Conservation (phyloP, 2,329 filamentous ascomycete genomes). For the Tolypocladium tropicale region DNA sequence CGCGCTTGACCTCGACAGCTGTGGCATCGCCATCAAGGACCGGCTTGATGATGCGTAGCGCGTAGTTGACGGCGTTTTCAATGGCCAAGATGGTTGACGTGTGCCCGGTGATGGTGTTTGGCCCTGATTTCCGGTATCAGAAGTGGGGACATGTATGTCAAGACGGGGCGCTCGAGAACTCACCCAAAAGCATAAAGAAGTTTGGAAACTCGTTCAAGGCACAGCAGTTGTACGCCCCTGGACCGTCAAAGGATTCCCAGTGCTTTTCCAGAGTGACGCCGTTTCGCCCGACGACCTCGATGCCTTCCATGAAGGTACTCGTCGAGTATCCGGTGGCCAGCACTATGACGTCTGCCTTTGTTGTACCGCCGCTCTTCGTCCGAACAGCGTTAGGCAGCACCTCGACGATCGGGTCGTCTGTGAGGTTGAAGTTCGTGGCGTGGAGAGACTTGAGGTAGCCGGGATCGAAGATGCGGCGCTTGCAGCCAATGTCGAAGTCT, state of each 20-base stretch:
- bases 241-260: conserved; percentile 49
- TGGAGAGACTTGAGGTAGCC: conserved; percentile 44
- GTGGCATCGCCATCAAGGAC: conserved; percentile 21
- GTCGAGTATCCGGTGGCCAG: conserved; percentile 52
- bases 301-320: conserved; percentile 39
- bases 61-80: conserved; percentile 52
- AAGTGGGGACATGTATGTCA: background rate
- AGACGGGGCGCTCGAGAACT: background rate
- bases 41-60: conserved; percentile 46
- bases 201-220: conserved; percentile 53
- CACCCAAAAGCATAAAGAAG: conserved; percentile 50
- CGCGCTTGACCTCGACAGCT: conserved; percentile 19
- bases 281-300: conserved; percentile 40
- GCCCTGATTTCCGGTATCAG: conserved; percentile 23
- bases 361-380: conserved; percentile 25
- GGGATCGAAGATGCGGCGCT: conserved; percentile 50
- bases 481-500: conserved; percentile 53
- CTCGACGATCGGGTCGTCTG: conserved; percentile 35
- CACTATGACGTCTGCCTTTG: conserved; percentile 48
- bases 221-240: conserved; percentile 50
- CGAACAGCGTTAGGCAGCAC: conserved; percentile 31
- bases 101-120: conserved; percentile 54
- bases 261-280: conserved; percentile 41
- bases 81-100: conserved; percentile 47
- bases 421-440: conserved; percentile 33